Evolutionary conservation across 164 flowering plant genomes (phyloP).

Genomic region (Cinnamomum chago): DNA sequence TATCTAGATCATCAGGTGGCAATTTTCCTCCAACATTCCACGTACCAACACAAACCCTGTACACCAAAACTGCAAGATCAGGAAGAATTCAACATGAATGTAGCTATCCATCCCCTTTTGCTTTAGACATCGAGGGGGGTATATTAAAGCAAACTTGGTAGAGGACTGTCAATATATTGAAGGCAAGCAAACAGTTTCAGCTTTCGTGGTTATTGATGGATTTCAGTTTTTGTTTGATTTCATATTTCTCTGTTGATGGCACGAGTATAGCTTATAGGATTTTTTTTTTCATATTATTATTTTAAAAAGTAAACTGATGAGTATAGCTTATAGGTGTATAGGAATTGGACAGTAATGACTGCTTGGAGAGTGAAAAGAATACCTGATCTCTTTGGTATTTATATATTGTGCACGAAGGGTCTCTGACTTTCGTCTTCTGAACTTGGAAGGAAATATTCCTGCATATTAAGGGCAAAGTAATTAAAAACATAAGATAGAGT

Average conservation of each 20-base stretch:
- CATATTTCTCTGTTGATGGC: neutral
- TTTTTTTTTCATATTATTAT: no score
- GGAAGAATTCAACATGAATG: neutral
- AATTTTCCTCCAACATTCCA: slow-evolving; percentile 93
- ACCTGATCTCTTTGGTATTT: slow-evolving; percentile 76
- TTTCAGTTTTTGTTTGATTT: neutral
- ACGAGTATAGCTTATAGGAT: no score
- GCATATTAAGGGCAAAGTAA: slow-evolving; percentile 6
- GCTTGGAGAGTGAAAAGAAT: slow-evolving; percentile 5
- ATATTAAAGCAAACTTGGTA: neutral
- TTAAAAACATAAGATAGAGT: neutral
- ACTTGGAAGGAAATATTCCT: slow-evolving; percentile 38
- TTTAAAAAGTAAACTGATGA: neutral
- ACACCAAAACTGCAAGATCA: slow-evolving; percentile 2
- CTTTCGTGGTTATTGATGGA: neutral
- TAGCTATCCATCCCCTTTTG: neutral
- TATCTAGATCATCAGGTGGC: slow-evolving; percentile 78
- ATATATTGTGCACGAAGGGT: slow-evolving; percentile 88
- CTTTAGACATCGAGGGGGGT: no score
- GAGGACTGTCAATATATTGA: neutral
- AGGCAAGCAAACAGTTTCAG: neutral
- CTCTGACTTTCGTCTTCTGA: slow-evolving; percentile 79
- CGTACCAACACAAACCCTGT: slow-evolving; percentile 75
- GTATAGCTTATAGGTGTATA: neutral
- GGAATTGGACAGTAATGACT: slow-evolving; percentile 1